phyloP scores from a whole-genome alignment of 73 alveolate species.

The Tetrahymena malaccensis region DNA sequence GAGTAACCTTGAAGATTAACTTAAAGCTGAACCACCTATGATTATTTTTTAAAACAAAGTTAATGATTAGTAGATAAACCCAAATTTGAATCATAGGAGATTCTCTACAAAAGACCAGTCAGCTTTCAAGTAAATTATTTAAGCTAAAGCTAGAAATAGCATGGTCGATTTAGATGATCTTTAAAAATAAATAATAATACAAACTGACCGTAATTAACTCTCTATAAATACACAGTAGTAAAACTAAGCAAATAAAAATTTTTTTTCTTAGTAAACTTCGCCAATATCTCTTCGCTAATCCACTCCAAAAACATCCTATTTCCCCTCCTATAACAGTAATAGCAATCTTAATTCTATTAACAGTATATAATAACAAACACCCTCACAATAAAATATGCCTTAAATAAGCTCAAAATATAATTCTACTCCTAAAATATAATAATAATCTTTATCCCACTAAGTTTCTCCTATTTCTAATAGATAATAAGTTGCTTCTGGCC shows the following conservation, averaged over 20 bases:
- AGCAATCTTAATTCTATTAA: neutral
- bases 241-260: neutral
- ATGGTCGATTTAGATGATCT: neutral
- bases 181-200: neutral
- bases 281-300: neutral
- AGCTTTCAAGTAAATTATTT: neutral
- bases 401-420: neutral
- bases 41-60: too few species aligned
- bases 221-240: neutral
- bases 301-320: neutral
- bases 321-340: neutral
- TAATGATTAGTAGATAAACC: neutral
- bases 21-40: neutral
- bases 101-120: neutral
- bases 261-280: neutral
- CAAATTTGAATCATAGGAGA: neutral
- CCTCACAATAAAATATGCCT: neutral
- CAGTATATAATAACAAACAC: neutral
- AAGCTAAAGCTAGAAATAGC: neutral
- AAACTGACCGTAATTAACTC: neutral
- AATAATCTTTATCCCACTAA: neutral
- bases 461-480: neutral
- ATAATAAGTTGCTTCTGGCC: neutral
- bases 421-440: neutral
- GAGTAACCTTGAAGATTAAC: neutral